These are phyloP conservation scores for Microthlaspi erraticum DNA, from an alignment of 345 rosid genomes.

Conservation along the genomic window DNA sequence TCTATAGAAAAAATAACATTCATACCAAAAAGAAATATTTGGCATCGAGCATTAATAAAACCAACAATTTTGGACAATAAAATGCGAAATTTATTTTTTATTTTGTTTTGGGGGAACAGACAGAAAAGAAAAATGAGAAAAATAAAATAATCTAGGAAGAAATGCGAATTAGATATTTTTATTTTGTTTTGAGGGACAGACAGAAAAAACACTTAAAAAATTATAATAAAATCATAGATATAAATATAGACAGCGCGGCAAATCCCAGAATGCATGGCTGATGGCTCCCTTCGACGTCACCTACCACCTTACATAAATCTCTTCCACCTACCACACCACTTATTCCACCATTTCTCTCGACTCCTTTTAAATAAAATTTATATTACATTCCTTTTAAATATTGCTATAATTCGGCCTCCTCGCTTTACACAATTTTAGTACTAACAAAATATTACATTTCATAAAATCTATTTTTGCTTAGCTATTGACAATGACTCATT, in stretches of 20 bases:
- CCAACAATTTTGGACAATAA: too few species aligned
- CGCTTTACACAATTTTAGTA: neutral
- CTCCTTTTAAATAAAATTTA: neutral
- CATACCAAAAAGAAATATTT: too few species aligned
- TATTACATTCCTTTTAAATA: slow-evolving; percentile 13
- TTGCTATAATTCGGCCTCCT: neutral
- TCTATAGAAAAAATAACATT: too few species aligned
- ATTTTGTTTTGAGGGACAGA: too few species aligned
- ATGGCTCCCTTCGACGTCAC: slow-evolving; percentile 25
- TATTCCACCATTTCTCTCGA: slow-evolving; percentile 22
- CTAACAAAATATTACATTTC: neutral
- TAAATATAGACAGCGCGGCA: slow-evolving; percentile 20
- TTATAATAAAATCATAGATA: neutral
- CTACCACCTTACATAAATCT: slow-evolving; percentile 26
- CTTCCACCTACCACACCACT: slow-evolving; percentile 30
- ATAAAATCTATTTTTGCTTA: neutral
- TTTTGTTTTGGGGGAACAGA: too few species aligned
- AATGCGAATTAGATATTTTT: too few species aligned
- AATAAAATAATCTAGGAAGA: too few species aligned
- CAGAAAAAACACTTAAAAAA: too few species aligned
- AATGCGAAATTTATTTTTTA: too few species aligned
- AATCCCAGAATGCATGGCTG: slow-evolving; percentile 29
- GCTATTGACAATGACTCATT: neutral
- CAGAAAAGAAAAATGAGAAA: too few species aligned
- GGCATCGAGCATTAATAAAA: too few species aligned